Base-by-base conservation (phyloP, 1,139 yeast species). In the Diutina catenulata region DNA sequence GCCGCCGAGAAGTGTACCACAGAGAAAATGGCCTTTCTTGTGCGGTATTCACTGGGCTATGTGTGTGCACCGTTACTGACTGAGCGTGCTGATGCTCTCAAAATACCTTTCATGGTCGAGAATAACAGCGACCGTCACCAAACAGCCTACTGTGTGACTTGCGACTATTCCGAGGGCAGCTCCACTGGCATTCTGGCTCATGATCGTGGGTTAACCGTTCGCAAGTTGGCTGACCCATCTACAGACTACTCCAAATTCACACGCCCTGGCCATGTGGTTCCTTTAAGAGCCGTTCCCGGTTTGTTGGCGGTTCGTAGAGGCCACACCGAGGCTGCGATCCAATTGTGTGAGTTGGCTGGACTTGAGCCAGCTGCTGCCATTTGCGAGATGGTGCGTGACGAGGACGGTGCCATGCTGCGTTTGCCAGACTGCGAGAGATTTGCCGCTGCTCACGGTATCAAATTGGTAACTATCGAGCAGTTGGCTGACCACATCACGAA, bases 311-410 rank as follows among this genome's bases (percentile, higher is more conserved):
- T 66, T 39, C 80, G 99, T 65, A 68, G 84, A 45, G 98, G 99
- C n/a, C 99, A 93, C 56, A 93, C 99, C 6, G 99, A 93, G 60
- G 97, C 98, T 8, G 88, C 88, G 24, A 94, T 91, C 10, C 95
- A 91, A 53, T 67, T 93, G 47, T 80, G 95, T 53, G 64, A 66
- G 50, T 66, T 88, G 51, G 70, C 91, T 3, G 88, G 87, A 0
- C 66, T 83, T 48, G 74, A 76, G 47, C 94, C 94, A 3, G 97
- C 88, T 2, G 94, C 84, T 8, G 93, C 83, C 31, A 91, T 93
- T 47, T 84, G 97, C 57, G 99, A 93, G 59, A 67, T 93, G 51
- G 97, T 93, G 23, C 74, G 83, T 45, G 97, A 88, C 49, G 81
- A 79, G 40, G 97, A 91, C 53, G 98, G 98, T 1, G 68, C 81